phyloP scores from a whole-genome alignment of 192 early-diverging fungal species.

The Backusella macrospora region DNA sequence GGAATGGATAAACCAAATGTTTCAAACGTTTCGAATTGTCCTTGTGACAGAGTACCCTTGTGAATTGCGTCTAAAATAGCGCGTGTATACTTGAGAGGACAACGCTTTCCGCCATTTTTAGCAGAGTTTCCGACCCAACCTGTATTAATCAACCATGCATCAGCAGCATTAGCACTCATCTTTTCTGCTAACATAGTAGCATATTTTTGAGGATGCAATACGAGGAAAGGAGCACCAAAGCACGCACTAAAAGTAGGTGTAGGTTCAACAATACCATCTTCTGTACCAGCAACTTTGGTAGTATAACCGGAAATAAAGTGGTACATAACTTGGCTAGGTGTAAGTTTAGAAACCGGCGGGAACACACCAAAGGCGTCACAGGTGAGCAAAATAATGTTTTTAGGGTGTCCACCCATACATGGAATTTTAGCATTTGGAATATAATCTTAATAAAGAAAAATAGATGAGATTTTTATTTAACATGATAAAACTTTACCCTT shows the following conservation, averaged over 20 bases:
- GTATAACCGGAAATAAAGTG: conserved; percentile 98
- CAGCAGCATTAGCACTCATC: conserved; percentile 81
- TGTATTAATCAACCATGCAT: conserved; percentile 95
- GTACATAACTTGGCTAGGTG: conserved; percentile 88
- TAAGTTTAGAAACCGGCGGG: conserved; percentile 88
- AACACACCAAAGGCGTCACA: conserved; percentile 97
- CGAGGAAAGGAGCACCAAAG: conserved; percentile 95
- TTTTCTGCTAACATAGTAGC: conserved; percentile 95
- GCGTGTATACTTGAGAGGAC: conserved; percentile 95
- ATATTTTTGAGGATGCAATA: conserved; percentile 94
- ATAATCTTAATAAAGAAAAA: conserved; percentile 53
- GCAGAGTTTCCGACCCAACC: conserved; percentile 95
- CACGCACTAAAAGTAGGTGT: conserved; percentile 90
- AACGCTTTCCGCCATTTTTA: conserved; percentile 80
- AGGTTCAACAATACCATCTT: conserved; percentile 93
- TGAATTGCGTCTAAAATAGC: conserved; percentile 98
- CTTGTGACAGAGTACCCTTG: conserved; percentile 82
- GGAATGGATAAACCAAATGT: conserved; percentile 89
- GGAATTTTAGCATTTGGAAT: conserved; percentile 94
- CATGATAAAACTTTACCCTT: conserved; percentile 1
- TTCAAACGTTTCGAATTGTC: conserved; percentile 85
- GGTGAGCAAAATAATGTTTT: conserved; percentile 94
- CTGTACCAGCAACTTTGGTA: conserved; percentile 96
- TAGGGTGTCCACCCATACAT: conserved; percentile 86
- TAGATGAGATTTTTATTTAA: background rate